Evolutionary conservation across 306 rosid species (phyloP).

Genomic region (Glycyrrhiza uralensis): DNA sequence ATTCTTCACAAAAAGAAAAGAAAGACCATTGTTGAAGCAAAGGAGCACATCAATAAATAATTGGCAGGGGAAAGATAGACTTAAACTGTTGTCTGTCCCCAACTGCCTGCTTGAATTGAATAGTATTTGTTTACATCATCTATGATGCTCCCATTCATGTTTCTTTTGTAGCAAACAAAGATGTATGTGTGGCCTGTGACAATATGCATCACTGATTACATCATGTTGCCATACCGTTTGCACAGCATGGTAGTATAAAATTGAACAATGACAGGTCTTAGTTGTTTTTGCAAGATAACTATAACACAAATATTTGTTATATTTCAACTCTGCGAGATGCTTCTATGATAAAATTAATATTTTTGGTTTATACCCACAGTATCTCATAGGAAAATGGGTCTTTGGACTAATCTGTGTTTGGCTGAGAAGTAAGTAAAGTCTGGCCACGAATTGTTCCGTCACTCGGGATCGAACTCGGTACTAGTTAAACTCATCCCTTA

Average conservation of each 20-base stretch:
- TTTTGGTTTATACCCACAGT: too few relatives aligned
- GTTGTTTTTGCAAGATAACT: conserved; percentile 35
- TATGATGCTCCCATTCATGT: not conserved
- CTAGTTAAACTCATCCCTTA: too few relatives aligned
- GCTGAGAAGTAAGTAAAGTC: too few relatives aligned
- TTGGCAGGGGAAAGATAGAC: not conserved
- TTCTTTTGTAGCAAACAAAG: conserved; percentile 28
- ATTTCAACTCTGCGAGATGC: conserved; percentile 4
- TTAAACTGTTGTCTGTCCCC: not conserved
- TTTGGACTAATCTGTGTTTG: too few relatives aligned
- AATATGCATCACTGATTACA: conserved; percentile 27
- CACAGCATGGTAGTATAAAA: conserved; percentile 17
- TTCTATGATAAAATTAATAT: too few relatives aligned
- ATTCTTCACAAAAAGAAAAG: not conserved
- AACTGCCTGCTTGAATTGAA: conserved; percentile 10
- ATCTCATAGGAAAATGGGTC: too few relatives aligned
- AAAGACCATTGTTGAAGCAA: not conserved
- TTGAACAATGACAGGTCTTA: conserved; percentile 36
- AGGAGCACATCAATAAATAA: not conserved
- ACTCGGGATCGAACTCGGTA: too few relatives aligned
- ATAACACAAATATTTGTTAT: conserved; percentile 17
- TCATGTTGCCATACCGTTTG: conserved; percentile 12
- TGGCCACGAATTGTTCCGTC: too few relatives aligned
- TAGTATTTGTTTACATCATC: conserved; percentile 23
- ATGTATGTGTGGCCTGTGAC: not conserved